phyloP scores from a whole-genome alignment of 495 filamentous ascomycete species.

The Talaromyces liani region DNA sequence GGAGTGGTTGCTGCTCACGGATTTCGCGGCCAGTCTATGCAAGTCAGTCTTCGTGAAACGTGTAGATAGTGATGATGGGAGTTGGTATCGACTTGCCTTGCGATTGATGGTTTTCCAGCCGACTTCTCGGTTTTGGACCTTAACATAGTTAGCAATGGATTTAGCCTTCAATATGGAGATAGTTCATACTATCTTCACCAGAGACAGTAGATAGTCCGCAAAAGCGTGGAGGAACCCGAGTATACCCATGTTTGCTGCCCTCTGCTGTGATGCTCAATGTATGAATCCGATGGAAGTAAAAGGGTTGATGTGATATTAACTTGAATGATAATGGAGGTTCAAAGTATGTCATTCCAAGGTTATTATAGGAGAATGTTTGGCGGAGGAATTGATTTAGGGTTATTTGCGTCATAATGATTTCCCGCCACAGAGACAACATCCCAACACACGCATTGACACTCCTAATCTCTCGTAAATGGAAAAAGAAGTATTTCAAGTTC shows the following conservation, averaged over 20 bases:
- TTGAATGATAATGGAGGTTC: neutral
- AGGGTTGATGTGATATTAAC: neutral
- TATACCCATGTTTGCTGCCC: neutral
- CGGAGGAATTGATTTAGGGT: neutral
- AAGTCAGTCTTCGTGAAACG: too few relatives aligned
- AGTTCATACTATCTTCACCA: neutral
- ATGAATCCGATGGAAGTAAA: neutral
- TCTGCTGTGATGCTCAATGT: neutral
- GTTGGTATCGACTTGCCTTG: too few relatives aligned
- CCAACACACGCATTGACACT: too few relatives aligned
- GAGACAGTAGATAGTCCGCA: conserved; percentile 1
- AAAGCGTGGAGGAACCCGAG: conserved; percentile 1
- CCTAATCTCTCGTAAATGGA: neutral
- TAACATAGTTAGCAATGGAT: neutral
- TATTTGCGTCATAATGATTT: neutral
- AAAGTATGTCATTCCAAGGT: neutral
- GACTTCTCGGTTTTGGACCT: conserved; percentile 22
- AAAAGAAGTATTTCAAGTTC: neutral
- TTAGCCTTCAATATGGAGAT: too few relatives aligned
- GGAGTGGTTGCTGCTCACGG: conserved; percentile 29
- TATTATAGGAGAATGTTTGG: neutral
- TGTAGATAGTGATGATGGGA: too few relatives aligned
- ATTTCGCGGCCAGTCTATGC: conserved; percentile 18
- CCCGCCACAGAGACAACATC: neutral
- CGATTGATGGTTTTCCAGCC: conserved; percentile 29